Base-by-base conservation (phyloP, 2,329 filamentous ascomycete species). In the Colletotrichum sp. region DNA sequence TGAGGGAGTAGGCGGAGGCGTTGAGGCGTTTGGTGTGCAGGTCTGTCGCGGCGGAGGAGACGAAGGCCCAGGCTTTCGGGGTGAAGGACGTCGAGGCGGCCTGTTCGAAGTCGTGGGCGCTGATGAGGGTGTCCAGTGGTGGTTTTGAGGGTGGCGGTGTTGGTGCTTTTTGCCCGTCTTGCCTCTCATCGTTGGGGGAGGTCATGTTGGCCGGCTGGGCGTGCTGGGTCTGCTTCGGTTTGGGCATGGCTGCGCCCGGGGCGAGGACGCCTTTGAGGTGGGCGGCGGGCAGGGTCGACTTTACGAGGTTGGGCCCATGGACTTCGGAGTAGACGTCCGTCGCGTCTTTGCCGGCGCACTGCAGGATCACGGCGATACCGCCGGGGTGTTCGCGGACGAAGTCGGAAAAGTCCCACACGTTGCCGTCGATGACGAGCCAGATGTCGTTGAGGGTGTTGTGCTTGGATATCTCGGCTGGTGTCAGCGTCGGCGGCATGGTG, bases 61-160 rank as follows among this genome's bases (percentile, higher is more conserved):
- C 90, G 79, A 94, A 94, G 1, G 92, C 93, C 91, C 91, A 94
- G n/a, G 92, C 90, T 79, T 94, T 94, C 26, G 89, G 87, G 10
- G 87, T 87, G 64, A 93, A 86, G 8, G 88, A 89, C 30, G 85
- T 84, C 18, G 88, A 87, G 6, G 92, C 92, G 0, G 89, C 90
- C 13, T 84, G 74, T 67, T 91, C 88, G 79, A 94, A 94, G 83
- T 94, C 92, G 76, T 92, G 86, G 8, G 89, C 75, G 78, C 87
- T 92, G 80, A 93, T 90, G 28, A 93, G 80, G 13, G 86, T 88
- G n/a, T 88, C 83, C 15, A 92, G 83, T 4, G 89, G 87, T 5
- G 89, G 88, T 71, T 88, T 89, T 9, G 58, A 12, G 6, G 75
- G 15, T 24, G 61, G 26, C 24, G 58, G 38, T 6, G 56, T 1